These are phyloP conservation scores for Xylaria sp. DNA, from an alignment of 2,329 filamentous ascomycete genomes.

Conservation along the genomic window DNA sequence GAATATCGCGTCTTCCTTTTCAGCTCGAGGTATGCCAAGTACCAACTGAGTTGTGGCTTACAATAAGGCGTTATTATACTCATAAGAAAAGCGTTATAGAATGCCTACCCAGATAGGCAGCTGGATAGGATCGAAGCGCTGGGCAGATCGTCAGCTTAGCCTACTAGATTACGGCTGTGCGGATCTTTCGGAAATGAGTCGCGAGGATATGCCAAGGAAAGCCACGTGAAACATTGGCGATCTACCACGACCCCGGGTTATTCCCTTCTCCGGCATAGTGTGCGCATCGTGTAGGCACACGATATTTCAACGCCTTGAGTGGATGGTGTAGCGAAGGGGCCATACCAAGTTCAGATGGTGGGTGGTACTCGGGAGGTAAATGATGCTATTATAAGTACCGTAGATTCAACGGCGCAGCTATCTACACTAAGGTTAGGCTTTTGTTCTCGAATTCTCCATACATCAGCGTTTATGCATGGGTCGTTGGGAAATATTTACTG, in stretches of 20 bases:
- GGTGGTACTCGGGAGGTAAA: slow-evolving; percentile 9
- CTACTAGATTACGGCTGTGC: slow-evolving; percentile 28
- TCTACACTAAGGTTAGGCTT: neutral
- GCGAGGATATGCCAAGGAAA: slow-evolving; percentile 19
- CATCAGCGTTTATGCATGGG: slow-evolving; percentile 29
- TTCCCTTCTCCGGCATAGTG: neutral
- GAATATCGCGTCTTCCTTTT: neutral
- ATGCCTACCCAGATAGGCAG: slow-evolving; percentile 8
- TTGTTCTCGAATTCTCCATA: slow-evolving; percentile 14
- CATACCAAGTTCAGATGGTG: neutral
- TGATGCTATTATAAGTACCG: slow-evolving; percentile 16
- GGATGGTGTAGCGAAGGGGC: neutral
- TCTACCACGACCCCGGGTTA: slow-evolving; percentile 11
- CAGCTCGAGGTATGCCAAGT: neutral
- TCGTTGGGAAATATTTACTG: slow-evolving; percentile 23
- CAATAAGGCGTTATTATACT: neutral
- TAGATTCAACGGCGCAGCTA: slow-evolving; percentile 3
- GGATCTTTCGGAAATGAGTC: slow-evolving; percentile 37
- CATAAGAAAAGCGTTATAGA: slow-evolving; percentile 3
- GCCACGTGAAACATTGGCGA: slow-evolving; percentile 38
- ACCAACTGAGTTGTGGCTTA: neutral
- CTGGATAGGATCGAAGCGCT: neutral
- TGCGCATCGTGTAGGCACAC: neutral
- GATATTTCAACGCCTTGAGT: slow-evolving; percentile 1
- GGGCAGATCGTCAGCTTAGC: slow-evolving; percentile 13